Evolutionary conservation across 2,329 filamentous ascomycete genomes (phyloP).

Genomic region (Penicillium sp.): DNA sequence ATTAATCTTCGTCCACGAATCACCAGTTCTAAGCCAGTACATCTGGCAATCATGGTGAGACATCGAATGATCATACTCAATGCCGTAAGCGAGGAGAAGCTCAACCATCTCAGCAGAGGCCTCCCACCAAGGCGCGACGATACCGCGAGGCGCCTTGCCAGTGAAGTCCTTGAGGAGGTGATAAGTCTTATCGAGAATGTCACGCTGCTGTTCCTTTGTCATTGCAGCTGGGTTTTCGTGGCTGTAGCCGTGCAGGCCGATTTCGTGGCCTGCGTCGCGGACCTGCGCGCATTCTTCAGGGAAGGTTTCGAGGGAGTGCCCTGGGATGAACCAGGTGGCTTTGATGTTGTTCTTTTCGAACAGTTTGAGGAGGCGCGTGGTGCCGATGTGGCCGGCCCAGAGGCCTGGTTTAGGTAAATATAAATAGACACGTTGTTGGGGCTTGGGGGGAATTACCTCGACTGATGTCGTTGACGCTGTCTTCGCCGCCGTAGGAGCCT

Average conservation of each 20-base stretch:
- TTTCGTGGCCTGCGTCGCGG: slow-evolving; percentile 61
- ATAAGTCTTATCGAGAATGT: slow-evolving; percentile 73
- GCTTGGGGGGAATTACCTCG: slow-evolving; percentile 46
- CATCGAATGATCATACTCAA: slow-evolving; percentile 45
- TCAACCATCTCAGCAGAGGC: slow-evolving; percentile 60
- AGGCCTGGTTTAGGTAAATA: slow-evolving; percentile 41
- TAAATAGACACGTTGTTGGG: not conserved
- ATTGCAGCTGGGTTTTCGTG: slow-evolving; percentile 70
- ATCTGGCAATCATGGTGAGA: slow-evolving; percentile 44
- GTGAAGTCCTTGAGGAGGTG: slow-evolving; percentile 67
- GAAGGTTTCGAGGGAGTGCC: slow-evolving; percentile 61
- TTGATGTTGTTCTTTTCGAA: slow-evolving; percentile 69
- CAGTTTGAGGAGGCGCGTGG: slow-evolving; percentile 61
- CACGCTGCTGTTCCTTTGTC: slow-evolving; percentile 68
- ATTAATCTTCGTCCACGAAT: slow-evolving; percentile 45
- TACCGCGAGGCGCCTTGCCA: slow-evolving; percentile 67
- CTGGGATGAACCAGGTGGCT: slow-evolving; percentile 61
- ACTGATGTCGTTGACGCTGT: slow-evolving; percentile 66
- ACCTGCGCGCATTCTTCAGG: slow-evolving; percentile 60
- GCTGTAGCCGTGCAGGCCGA: slow-evolving; percentile 65
- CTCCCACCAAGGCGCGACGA: slow-evolving; percentile 73
- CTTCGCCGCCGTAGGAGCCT: slow-evolving; percentile 68
- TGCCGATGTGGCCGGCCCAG: slow-evolving; percentile 64
- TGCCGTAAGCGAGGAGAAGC: slow-evolving; percentile 40
- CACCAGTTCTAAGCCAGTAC: slow-evolving; percentile 43